Conservation (phyloP, 2,329 filamentous ascomycete genomes). For the Fusarium bactridioides region DNA sequence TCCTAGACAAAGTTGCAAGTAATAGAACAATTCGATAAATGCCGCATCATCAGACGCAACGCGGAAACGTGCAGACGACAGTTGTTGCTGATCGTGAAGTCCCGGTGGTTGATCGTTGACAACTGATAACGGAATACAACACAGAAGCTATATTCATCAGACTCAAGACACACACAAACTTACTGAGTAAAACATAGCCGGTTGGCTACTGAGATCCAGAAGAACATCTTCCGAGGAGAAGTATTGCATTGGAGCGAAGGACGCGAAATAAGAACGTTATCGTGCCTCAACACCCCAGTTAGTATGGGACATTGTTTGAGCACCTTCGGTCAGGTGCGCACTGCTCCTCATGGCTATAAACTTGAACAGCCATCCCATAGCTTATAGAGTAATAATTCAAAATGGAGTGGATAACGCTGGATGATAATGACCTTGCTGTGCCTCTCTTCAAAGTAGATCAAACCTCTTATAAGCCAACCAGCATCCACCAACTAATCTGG, state of each 20-base stretch:
- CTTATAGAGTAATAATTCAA: fast-evolving
- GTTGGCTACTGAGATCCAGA: no score
- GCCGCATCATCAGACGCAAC: background rate
- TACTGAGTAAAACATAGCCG: background rate
- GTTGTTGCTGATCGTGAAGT: background rate
- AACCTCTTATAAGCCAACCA: background rate
- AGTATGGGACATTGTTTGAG: background rate
- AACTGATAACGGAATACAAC: no score
- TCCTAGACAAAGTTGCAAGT: background rate
- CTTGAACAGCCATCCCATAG: background rate
- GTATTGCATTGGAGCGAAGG: background rate
- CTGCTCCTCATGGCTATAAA: no score
- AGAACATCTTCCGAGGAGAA: background rate
- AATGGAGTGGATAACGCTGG: background rate
- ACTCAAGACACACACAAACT: background rate
- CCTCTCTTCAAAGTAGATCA: background rate
- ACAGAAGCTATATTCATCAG: no score
- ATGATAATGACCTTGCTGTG: background rate
- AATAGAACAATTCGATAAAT: background rate
- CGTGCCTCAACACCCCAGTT: background rate
- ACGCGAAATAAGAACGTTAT: background rate
- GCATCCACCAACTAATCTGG: background rate
- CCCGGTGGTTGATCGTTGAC: no score
- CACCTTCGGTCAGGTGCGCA: background rate
- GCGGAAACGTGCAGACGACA: background rate